Conservation (phyloP, 2,329 filamentous ascomycete species). For the Stagonosporopsis tanaceti region DNA sequence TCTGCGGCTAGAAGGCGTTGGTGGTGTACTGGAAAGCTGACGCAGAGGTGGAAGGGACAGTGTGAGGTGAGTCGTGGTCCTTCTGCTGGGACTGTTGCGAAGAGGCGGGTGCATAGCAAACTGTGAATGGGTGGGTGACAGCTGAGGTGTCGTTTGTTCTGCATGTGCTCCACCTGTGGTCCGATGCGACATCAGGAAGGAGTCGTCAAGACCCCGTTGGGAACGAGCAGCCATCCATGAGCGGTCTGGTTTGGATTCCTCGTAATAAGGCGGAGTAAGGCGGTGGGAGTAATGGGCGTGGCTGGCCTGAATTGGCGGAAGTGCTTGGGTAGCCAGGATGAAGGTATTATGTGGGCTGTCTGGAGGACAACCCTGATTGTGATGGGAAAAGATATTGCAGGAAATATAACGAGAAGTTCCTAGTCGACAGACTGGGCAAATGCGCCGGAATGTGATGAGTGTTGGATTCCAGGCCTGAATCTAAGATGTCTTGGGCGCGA, state of each 20-base stretch:
- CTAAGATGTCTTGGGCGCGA: slow-evolving; percentile 4
- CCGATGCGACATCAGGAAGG: slow-evolving; percentile 40
- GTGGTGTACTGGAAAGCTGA: slow-evolving; percentile 46
- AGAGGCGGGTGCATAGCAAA: slow-evolving; percentile 40
- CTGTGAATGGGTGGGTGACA: slow-evolving; percentile 37
- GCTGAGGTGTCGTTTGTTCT: slow-evolving; percentile 38
- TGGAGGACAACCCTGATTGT: slow-evolving; percentile 18
- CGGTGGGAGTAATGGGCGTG: slow-evolving; percentile 45
- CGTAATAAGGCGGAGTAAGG: slow-evolving; percentile 43
- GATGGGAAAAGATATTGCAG: not conserved
- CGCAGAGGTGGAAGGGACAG: slow-evolving; percentile 46
- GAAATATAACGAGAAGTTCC: slow-evolving; percentile 1
- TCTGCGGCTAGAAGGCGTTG: slow-evolving; percentile 42
- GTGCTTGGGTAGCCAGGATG: slow-evolving; percentile 51
- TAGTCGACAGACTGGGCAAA: not conserved
- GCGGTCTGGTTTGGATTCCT: slow-evolving; percentile 43
- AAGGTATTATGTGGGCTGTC: slow-evolving; percentile 21
- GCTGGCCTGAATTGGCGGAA: slow-evolving; percentile 44
- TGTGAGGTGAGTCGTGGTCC: slow-evolving; percentile 25
- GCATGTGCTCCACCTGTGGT: slow-evolving; percentile 33
- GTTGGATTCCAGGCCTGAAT: slow-evolving; percentile 3
- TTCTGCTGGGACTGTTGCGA: slow-evolving; percentile 30
- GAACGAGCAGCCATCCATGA: slow-evolving; percentile 45
- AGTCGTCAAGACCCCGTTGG: slow-evolving; percentile 45
- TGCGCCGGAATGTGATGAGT: slow-evolving; percentile 10